Percentiles rank a stretch among this genome's conserved stretches.
Evolutionary conservation across 768 basidiomycete species (phyloP).

Genomic region (Boletus reticuloceps): DNA sequence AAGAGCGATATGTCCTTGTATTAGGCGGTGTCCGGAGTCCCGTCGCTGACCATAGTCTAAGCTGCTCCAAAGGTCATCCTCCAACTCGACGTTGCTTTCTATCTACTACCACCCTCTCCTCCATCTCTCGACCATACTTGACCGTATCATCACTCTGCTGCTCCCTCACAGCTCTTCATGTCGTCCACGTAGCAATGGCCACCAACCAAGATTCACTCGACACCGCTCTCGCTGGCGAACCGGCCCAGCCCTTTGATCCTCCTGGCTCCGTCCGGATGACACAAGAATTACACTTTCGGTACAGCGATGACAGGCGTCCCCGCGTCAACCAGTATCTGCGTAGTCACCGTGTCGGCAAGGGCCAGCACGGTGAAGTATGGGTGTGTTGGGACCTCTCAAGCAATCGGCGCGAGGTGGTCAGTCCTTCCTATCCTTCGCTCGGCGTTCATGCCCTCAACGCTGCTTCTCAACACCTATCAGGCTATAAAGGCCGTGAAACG

Average conservation of each 20-base stretch:
- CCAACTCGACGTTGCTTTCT: conserved; percentile 17
- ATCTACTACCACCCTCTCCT: conserved; percentile 17
- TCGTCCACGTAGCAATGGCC: conserved; percentile 24
- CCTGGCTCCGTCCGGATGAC: conserved; percentile 51
- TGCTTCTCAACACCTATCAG: conserved; percentile 35
- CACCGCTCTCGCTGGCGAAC: conserved; percentile 35
- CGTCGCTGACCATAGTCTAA: conserved; percentile 3
- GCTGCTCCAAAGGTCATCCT: conserved; percentile 5
- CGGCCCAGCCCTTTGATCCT: conserved; percentile 36
- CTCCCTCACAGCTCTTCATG: conserved; percentile 22
- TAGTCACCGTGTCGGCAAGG: conserved; percentile 72
- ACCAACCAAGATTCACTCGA: conserved; percentile 24
- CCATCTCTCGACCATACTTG: conserved; percentile 25
- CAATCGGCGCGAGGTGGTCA: conserved; percentile 48
- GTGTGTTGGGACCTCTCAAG: conserved; percentile 55
- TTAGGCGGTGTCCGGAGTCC: conserved; percentile 34
- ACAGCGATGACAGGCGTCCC: conserved; percentile 39
- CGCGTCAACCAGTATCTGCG: conserved; percentile 88
- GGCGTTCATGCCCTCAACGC: conserved; percentile 1
- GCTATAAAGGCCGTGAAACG: conserved; percentile 79
- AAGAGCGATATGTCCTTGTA: conserved; percentile 7
- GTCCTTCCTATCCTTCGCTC: conserved; percentile 21
- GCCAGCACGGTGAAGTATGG: conserved; percentile 90
- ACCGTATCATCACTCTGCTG: conserved; percentile 9
- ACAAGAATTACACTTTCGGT: conserved; percentile 38